A percentile compares a stretch with the other conserved stretches of the same genome.
Conservation (phyloP, 331 rosid genomes). For the Stylosanthes scabra region DNA sequence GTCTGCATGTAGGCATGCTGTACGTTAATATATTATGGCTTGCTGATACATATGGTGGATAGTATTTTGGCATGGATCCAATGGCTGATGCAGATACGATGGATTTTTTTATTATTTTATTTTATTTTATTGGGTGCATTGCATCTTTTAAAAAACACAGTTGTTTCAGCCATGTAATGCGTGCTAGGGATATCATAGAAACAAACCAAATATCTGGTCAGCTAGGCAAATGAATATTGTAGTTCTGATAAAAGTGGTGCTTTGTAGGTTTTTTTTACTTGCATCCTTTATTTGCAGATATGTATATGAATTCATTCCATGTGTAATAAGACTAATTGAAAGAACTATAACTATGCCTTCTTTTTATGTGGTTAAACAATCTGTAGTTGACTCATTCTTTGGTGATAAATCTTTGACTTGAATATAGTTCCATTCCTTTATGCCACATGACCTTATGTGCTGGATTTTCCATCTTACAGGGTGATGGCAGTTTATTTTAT, state of each 20-base stretch:
- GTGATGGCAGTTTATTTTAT: constrained; percentile 83
- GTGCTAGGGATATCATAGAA: too few relatives aligned
- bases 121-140: constrained; percentile 7
- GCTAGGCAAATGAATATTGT: constrained; percentile 16
- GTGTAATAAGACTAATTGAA: constrained; percentile 7
- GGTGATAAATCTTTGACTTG: constrained; percentile 31
- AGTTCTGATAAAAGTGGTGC: constrained; percentile 12
- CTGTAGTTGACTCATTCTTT: constrained; percentile 29
- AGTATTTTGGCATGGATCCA: constrained; percentile 29
- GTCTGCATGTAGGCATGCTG: background rate
- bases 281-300: background rate
- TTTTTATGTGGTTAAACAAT: constrained; percentile 26
- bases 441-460: constrained; percentile 8
- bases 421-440: background rate
- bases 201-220: background rate
- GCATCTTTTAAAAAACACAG: constrained; percentile 1
- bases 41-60: constrained; percentile 21
- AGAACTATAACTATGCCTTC: constrained; percentile 19
- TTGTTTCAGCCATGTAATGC: too few relatives aligned
- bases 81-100: constrained; percentile 22
- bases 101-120: too few relatives aligned
- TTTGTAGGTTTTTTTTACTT: constrained; percentile 11
- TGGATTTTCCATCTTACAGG: constrained; percentile 54
- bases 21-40: constrained; percentile 30
- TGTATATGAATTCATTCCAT: constrained; percentile 14